Evolutionary conservation across 495 filamentous ascomycete species (phyloP).

Genomic region (Entonaema liquescens): DNA sequence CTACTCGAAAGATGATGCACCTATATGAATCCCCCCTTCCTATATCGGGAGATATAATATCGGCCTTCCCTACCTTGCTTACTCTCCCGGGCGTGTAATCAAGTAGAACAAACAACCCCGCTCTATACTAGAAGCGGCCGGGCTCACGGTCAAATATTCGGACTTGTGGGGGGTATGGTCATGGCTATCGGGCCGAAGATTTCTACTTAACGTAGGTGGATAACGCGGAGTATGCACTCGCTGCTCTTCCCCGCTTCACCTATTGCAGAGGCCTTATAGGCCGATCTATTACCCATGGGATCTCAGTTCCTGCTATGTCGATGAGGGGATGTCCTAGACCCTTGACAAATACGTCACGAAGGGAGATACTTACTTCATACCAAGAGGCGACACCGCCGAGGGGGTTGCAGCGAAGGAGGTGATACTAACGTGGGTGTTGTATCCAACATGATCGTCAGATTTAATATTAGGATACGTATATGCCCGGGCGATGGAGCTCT

Average conservation of each 20-base stretch:
- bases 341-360: neutral
- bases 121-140: neutral
- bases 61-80: neutral
- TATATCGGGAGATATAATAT: neutral
- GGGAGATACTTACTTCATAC: neutral
- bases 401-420: neutral
- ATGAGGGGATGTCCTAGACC: neutral
- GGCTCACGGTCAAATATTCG: neutral
- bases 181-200: neutral
- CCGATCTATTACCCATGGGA: neutral
- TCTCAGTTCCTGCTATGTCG: neutral
- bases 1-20: neutral
- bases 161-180: neutral
- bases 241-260: neutral
- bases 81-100: neutral
- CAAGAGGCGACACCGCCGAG: neutral
- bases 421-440: neutral
- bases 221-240: neutral
- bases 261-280: neutral
- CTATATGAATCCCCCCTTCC: neutral
- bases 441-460: neutral
- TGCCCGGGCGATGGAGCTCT: slow-evolving; percentile 11
- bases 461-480: slow-evolving; percentile 11
- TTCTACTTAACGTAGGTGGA: neutral
- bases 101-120: neutral